A percentile compares a stretch with the other conserved stretches of the same genome.
These are phyloP conservation scores for Solanum phureja DNA, from an alignment of 257 asterid species.

Conservation along the genomic window DNA sequence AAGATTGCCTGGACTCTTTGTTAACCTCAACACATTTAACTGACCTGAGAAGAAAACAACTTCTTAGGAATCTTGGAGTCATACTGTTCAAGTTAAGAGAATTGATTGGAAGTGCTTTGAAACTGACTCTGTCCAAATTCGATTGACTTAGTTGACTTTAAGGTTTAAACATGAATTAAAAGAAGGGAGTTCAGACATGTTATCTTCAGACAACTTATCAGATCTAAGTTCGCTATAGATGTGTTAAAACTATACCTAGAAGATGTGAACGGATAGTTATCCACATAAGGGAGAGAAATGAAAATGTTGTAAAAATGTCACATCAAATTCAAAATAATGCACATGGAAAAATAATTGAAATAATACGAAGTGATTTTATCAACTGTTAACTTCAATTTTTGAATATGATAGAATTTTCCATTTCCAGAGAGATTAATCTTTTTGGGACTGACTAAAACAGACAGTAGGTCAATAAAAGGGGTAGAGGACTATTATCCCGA, in stretches of 20 bases:
- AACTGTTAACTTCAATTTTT: not conserved
- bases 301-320: not conserved
- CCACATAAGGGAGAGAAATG: not conserved
- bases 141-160: not conserved
- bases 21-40: conserved; percentile 92
- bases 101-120: not conserved
- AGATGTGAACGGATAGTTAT: not conserved
- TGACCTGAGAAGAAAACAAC: conserved; percentile 36
- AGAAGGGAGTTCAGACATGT: not conserved
- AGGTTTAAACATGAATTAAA: not conserved
- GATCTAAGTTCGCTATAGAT: not conserved
- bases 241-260: not conserved
- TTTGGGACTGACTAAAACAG: not conserved
- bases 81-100: not conserved
- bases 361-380: not conserved
- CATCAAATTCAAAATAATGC: not conserved
- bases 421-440: not conserved
- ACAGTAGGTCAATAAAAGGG: not conserved
- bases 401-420: not conserved
- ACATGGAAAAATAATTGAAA: not conserved
- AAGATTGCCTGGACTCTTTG: conserved; percentile 74
- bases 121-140: not conserved
- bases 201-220: not conserved
- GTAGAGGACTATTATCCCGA: conserved; percentile 6
- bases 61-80: not conserved